These are phyloP conservation scores for Paramecium sexaurelia DNA, from an alignment of 73 alveolate genomes.

Conservation along the genomic window DNA sequence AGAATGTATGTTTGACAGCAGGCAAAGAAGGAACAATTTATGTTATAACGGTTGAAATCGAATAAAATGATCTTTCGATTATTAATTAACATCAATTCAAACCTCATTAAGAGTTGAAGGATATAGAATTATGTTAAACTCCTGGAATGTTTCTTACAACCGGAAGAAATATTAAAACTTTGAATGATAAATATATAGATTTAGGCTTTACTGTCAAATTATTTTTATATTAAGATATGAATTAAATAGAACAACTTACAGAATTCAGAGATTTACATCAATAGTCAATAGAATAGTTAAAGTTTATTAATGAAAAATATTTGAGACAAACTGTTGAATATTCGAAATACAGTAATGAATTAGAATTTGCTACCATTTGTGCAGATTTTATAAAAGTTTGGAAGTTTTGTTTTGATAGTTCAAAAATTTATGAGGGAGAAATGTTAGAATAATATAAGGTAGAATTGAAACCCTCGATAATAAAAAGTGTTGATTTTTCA, in stretches of 20 bases:
- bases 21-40: slow-evolving; percentile 45
- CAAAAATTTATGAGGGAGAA: slow-evolving; percentile 55
- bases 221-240: slow-evolving; percentile 25
- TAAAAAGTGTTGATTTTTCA: slow-evolving; percentile 27
- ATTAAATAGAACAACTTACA: slow-evolving; percentile 11
- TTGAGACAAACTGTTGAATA: slow-evolving; percentile 24
- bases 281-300: not conserved
- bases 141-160: slow-evolving; percentile 56
- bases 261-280: slow-evolving; percentile 56
- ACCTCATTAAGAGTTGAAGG: slow-evolving; percentile 56
- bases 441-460: slow-evolving; percentile 14
- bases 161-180: not conserved
- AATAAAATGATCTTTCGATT: not conserved
- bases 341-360: slow-evolving; percentile 36
- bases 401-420: slow-evolving; percentile 41
- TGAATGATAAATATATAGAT: slow-evolving; percentile 39
- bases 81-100: slow-evolving; percentile 11
- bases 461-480: not conserved
- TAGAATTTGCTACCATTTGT: slow-evolving; percentile 35
- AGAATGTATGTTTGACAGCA: slow-evolving; percentile 38
- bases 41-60: slow-evolving; percentile 11
- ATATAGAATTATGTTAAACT: slow-evolving; percentile 43
- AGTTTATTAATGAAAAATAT: slow-evolving; percentile 23
- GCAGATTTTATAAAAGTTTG: slow-evolving; percentile 30
- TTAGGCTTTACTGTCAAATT: slow-evolving; percentile 48